Percentiles rank a stretch among this genome's conserved stretches.
These are phyloP conservation scores for Handroanthus guayacan DNA, from an alignment of 257 asterid genomes.

Conservation along the genomic window DNA sequence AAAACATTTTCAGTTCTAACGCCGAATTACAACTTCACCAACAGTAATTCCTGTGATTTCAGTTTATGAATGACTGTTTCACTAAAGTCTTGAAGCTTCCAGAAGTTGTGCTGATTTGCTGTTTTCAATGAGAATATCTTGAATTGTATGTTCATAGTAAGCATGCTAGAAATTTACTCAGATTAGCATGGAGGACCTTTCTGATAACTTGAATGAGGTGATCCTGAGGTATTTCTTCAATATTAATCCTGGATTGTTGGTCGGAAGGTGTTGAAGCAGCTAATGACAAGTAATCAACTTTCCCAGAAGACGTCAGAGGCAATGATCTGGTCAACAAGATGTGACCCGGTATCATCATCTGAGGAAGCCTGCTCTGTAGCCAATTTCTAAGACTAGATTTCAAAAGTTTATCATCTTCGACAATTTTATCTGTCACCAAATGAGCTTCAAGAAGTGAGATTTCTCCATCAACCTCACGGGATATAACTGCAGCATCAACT, in stretches of 20 bases:
- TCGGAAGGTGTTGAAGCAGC: conserved; percentile 51
- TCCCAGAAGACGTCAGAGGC: conserved; percentile 87
- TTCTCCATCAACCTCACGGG: conserved; percentile 61
- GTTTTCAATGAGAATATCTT: conserved; percentile 23
- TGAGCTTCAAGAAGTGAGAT: conserved; percentile 75
- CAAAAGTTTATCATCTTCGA: conserved; percentile 49
- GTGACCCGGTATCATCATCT: conserved; percentile 64
- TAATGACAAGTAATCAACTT: conserved; percentile 75
- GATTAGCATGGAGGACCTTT: conserved; percentile 56
- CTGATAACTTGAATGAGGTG: conserved; percentile 62
- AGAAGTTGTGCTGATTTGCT: neutral
- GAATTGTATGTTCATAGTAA: conserved; percentile 9
- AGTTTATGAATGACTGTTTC: conserved; percentile 21
- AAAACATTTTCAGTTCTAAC: neutral
- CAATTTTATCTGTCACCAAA: conserved; percentile 55
- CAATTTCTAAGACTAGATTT: conserved; percentile 63
- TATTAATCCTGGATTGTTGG: conserved; percentile 38
- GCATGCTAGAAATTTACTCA: conserved; percentile 16
- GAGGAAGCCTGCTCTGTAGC: conserved; percentile 74
- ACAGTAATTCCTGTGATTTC: conserved; percentile 12
- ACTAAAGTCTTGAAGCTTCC: conserved; percentile 7
- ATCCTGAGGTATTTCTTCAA: conserved; percentile 51
- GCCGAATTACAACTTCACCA: neutral
- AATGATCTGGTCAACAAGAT: conserved; percentile 61
- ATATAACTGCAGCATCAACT: conserved; percentile 83